Conservation (phyloP, 306 rosid species). For the Fragaria vesca region DNA sequence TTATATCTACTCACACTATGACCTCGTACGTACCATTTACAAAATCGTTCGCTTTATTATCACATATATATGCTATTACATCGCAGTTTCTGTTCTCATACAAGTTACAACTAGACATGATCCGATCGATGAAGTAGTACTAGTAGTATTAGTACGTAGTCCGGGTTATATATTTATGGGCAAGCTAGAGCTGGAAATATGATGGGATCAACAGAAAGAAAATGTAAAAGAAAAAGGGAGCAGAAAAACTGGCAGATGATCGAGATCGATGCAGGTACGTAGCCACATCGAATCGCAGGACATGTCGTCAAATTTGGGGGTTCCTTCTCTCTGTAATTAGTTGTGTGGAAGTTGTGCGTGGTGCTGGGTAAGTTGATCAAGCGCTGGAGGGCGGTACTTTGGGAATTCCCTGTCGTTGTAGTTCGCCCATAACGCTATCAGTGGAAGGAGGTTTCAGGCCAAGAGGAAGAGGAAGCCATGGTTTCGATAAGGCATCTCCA, state of each 20-base stretch:
- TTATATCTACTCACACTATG: background rate
- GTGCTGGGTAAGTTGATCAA: conserved; percentile 24
- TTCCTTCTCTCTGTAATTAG: conserved; percentile 18
- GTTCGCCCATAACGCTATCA: conserved; percentile 67
- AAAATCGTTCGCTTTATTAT: background rate
- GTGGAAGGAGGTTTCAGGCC: conserved; percentile 78
- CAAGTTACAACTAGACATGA: background rate
- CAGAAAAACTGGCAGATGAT: conserved; percentile 15
- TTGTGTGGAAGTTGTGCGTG: background rate
- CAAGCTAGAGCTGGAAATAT: background rate
- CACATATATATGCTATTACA: background rate
- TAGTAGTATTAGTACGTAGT: background rate
- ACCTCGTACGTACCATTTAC: background rate
- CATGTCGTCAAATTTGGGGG: conserved; percentile 65
- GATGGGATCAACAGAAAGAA: conserved; percentile 6
- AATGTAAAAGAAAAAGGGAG: background rate
- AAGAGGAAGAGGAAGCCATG: conserved; percentile 90
- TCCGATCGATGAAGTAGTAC: background rate
- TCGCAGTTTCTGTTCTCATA: background rate
- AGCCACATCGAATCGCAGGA: conserved; percentile 25
- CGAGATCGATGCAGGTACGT: conserved; percentile 22
- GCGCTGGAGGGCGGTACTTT: conserved; percentile 63
- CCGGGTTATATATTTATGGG: background rate
- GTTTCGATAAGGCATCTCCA: conserved; percentile 78
- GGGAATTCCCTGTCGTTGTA: conserved; percentile 82